Percentiles rank a stretch among this genome's conserved stretches.
phyloP scores from a whole-genome alignment of 116 monocot species.

The Papilionanthe hybrid region DNA sequence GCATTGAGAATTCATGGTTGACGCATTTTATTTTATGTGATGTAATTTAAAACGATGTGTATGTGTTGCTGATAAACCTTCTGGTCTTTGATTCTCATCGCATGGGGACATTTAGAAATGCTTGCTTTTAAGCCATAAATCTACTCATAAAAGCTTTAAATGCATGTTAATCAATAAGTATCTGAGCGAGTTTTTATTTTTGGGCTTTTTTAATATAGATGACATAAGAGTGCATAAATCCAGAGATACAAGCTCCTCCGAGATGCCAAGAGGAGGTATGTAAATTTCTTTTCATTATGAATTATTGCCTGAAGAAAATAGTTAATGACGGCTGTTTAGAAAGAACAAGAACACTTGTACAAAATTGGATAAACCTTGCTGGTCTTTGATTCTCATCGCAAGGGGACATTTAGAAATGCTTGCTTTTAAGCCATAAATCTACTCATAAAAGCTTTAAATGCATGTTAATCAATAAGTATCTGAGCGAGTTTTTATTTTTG shows the following conservation, averaged over 20 bases:
- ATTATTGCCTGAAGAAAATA: constrained; percentile 1
- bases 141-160: too few species aligned
- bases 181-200: not conserved
- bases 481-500: constrained; percentile 1
- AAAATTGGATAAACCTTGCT: too few species aligned
- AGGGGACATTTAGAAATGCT: not conserved
- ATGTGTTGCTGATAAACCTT: not conserved
- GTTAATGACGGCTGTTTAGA: constrained; percentile 27
- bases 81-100: not conserved
- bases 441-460: not conserved
- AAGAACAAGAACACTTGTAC: constrained; percentile 44
- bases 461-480: not conserved
- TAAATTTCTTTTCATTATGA: not conserved
- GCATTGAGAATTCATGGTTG: not conserved
- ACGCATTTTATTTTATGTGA: not conserved
- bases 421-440: not conserved
- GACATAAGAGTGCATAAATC: constrained; percentile 50
- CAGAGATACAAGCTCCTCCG: constrained; percentile 44
- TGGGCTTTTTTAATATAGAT: constrained; percentile 32
- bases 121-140: too few species aligned
- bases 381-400: too few species aligned
- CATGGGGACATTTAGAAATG: not conserved
- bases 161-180: too few species aligned
- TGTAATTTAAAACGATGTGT: not conserved
- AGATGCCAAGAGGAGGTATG: constrained; percentile 65